Conservation (phyloP, 768 basidiomycete species). For the Leucosporidium creatinivorum region DNA sequence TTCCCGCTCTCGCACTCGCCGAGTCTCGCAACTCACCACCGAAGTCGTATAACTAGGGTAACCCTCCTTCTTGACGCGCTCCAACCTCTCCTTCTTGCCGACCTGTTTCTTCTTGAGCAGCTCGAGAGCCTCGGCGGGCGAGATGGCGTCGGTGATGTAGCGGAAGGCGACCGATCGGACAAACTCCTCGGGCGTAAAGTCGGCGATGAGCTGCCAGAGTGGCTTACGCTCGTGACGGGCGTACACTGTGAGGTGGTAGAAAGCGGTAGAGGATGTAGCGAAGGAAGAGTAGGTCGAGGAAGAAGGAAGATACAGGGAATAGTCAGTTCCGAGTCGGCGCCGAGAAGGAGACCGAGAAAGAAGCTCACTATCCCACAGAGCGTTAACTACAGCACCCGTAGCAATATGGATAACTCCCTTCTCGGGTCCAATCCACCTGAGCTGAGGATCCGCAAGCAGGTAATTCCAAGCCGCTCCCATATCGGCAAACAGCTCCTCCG, state of each 20-base stretch:
- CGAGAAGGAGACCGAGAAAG: conserved; percentile 16
- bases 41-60: conserved; percentile 36
- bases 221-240: conserved; percentile 73
- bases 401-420: conserved; percentile 93
- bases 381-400: conserved; percentile 65
- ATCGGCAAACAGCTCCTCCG: conserved; percentile 71
- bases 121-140: conserved; percentile 75
- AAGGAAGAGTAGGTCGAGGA: background rate
- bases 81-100: conserved; percentile 70
- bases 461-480: conserved; percentile 90
- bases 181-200: conserved; percentile 58
- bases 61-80: conserved; percentile 50
- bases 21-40: conserved; percentile 21
- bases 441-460: conserved; percentile 77
- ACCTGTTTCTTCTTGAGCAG: conserved; percentile 71
- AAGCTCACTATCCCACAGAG: conserved; percentile 67
- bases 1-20: background rate
- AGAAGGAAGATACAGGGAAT: background rate
- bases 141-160: conserved; percentile 90
- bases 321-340: background rate
- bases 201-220: conserved; percentile 85
- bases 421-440: conserved; percentile 88
- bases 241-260: conserved; percentile 46
- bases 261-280: too few relatives aligned
- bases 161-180: conserved; percentile 27